Percentiles rank a stretch among this genome's conserved stretches.
These are phyloP conservation scores for Metschnikowia henanensis DNA, from an alignment of 805 yeast genomes.

Conservation along the genomic window DNA sequence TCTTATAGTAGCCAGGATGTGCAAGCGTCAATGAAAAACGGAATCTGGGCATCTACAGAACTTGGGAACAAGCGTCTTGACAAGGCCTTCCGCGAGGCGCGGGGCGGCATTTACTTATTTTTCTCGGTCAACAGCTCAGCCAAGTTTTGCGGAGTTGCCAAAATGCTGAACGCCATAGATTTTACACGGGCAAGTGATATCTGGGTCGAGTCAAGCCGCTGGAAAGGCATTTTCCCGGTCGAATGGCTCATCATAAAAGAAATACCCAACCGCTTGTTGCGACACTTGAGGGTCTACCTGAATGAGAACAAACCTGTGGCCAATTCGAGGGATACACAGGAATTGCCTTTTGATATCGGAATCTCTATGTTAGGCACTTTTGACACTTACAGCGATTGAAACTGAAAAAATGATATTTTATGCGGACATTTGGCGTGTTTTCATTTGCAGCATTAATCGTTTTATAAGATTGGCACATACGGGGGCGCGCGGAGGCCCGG, in stretches of 20 bases:
- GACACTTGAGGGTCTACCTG: constrained; percentile 42
- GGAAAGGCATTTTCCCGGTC: constrained; percentile 54
- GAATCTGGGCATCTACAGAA: constrained; percentile 61
- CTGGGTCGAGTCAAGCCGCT: constrained; percentile 49
- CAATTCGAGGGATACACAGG: constrained; percentile 63
- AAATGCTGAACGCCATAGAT: constrained; percentile 43
- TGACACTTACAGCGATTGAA: constrained; percentile 8
- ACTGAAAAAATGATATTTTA: too few species aligned
- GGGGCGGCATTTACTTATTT: constrained; percentile 45
- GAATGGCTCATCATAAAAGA: constrained; percentile 54
- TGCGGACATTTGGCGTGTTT: not conserved
- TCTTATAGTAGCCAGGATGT: constrained; percentile 51
- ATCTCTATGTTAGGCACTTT: constrained; percentile 47
- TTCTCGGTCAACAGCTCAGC: constrained; percentile 55
- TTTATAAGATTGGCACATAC: not conserved
- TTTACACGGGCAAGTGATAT: constrained; percentile 39
- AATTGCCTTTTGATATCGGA: constrained; percentile 50
- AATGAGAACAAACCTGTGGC: constrained; percentile 55
- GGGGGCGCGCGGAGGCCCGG: constrained; percentile 1
- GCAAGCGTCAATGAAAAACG: constrained; percentile 46
- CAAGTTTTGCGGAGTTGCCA: constrained; percentile 49
- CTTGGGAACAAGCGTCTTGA: constrained; percentile 54
- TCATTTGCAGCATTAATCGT: not conserved
- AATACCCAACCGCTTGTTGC: constrained; percentile 48
- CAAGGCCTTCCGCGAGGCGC: constrained; percentile 36